Conservation (phyloP, 192 early-diverging fungal species). For the Gryganskiella cystojenkinii region DNA sequence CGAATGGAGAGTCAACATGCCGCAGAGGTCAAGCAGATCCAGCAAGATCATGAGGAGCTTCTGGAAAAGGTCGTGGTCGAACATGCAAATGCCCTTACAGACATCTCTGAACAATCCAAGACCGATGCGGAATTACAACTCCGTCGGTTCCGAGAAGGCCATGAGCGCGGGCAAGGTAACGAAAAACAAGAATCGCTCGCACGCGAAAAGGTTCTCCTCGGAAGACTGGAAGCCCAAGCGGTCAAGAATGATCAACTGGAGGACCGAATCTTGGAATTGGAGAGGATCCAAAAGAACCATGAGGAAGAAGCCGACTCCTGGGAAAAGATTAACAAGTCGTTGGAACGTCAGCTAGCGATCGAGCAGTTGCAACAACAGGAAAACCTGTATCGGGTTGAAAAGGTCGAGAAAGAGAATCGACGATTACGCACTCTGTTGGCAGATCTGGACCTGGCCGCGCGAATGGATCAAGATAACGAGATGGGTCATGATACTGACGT, state of each 20-base stretch:
- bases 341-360: slow-evolving; percentile 40
- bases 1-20: slow-evolving; percentile 9
- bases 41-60: slow-evolving; percentile 32
- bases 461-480: background rate
- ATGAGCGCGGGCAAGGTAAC: background rate
- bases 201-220: slow-evolving; percentile 10
- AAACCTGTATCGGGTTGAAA: slow-evolving; percentile 3
- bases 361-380: slow-evolving; percentile 39
- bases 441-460: slow-evolving; percentile 21
- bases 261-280: background rate
- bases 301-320: slow-evolving; percentile 19
- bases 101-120: slow-evolving; percentile 27
- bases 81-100: slow-evolving; percentile 19
- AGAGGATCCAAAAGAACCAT: background rate
- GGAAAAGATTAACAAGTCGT: slow-evolving; percentile 11
- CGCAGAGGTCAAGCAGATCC: slow-evolving; percentile 14
- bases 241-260: slow-evolving; percentile 12
- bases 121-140: slow-evolving; percentile 8
- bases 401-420: slow-evolving; percentile 23
- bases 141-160: background rate
- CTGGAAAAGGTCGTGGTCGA: slow-evolving; percentile 31
- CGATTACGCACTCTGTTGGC: slow-evolving; percentile 20
- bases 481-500: background rate
- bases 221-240: slow-evolving; percentile 8
- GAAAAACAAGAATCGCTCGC: slow-evolving; percentile 3